phyloP scores from a whole-genome alignment of 2,329 filamentous ascomycete species.

The Neofusicoccum kwambonambiense region DNA sequence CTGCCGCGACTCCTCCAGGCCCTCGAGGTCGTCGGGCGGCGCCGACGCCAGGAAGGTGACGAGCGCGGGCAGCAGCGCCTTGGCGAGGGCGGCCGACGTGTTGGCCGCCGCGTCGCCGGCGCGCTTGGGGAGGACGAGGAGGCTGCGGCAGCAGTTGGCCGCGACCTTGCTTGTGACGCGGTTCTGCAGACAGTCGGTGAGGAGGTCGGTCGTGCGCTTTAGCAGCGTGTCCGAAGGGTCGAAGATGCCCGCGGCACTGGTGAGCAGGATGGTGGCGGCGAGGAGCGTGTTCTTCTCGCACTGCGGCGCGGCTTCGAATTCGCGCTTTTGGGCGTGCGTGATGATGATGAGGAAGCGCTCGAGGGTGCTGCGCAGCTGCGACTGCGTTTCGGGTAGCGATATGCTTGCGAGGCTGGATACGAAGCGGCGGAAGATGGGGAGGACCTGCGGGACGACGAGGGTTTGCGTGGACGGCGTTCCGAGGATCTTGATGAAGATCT shows the following conservation, averaged over 20 bases:
- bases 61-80: slow-evolving; percentile 72
- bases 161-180: slow-evolving; percentile 86
- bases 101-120: slow-evolving; percentile 23
- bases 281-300: slow-evolving; percentile 94
- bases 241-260: slow-evolving; percentile 71
- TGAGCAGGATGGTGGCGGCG: slow-evolving; percentile 85
- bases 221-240: slow-evolving; percentile 74
- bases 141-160: slow-evolving; percentile 81
- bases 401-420: slow-evolving; percentile 67
- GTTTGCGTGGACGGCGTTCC: slow-evolving; percentile 85
- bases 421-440: slow-evolving; percentile 91
- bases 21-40: slow-evolving; percentile 58
- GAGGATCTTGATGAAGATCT: slow-evolving; percentile 93
- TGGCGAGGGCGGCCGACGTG: slow-evolving; percentile 60
- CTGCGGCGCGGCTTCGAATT: slow-evolving; percentile 72
- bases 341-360: slow-evolving; percentile 80
- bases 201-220: slow-evolving; percentile 71
- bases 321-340: slow-evolving; percentile 71
- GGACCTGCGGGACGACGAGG: slow-evolving; percentile 80
- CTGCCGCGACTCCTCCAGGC: slow-evolving; percentile 72
- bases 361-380: slow-evolving; percentile 78
- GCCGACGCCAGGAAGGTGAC: slow-evolving; percentile 69
- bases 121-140: slow-evolving; percentile 65
- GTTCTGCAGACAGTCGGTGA: slow-evolving; percentile 79
- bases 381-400: slow-evolving; percentile 49